phyloP scores from a whole-genome alignment of 2,329 filamentous ascomycete genomes.

The Phaeosphaeria sp. region DNA sequence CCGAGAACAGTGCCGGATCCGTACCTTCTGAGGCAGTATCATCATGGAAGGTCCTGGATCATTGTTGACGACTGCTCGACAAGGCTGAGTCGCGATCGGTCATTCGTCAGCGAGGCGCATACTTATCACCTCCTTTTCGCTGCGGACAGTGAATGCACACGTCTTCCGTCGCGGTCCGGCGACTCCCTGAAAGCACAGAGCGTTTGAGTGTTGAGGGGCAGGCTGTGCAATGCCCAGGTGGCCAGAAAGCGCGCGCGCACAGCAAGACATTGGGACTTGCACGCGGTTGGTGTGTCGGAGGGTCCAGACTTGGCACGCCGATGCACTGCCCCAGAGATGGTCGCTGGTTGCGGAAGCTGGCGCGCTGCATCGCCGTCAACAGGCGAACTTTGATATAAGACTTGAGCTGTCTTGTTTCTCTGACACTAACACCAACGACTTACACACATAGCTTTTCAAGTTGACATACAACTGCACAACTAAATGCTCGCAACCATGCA shows the following conservation, averaged over 20 bases:
- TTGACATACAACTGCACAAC: constrained; percentile 12
- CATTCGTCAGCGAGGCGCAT: constrained; percentile 18
- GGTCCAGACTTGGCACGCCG: constrained; percentile 22
- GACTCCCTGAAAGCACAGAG: constrained; percentile 17
- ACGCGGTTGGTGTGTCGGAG: constrained; percentile 21
- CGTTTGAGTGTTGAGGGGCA: constrained; percentile 24
- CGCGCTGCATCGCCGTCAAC: constrained; percentile 17
- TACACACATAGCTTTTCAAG: constrained; percentile 10
- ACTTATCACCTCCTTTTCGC: constrained; percentile 14
- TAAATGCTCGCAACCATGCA: constrained; percentile 38
- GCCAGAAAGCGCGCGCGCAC: constrained; percentile 23
- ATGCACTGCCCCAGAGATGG: constrained; percentile 14
- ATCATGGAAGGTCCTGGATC: constrained; percentile 13
- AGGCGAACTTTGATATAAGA: constrained; percentile 35
- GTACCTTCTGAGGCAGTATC: not conserved
- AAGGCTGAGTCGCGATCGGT: constrained; percentile 32
- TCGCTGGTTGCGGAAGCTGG: constrained; percentile 31
- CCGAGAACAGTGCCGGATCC: constrained; percentile 13
- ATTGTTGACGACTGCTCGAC: constrained; percentile 14
- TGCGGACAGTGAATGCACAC: constrained; percentile 15
- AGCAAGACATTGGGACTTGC: constrained; percentile 16
- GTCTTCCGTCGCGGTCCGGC: constrained; percentile 32
- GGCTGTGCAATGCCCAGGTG: constrained; percentile 38
- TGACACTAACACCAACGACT: constrained; percentile 20
- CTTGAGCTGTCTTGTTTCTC: constrained; percentile 14